Percentiles rank a stretch among this genome's conserved stretches.
phyloP scores from a whole-genome alignment of 345 rosid genomes.

The Lagerstroemia speciosa region DNA sequence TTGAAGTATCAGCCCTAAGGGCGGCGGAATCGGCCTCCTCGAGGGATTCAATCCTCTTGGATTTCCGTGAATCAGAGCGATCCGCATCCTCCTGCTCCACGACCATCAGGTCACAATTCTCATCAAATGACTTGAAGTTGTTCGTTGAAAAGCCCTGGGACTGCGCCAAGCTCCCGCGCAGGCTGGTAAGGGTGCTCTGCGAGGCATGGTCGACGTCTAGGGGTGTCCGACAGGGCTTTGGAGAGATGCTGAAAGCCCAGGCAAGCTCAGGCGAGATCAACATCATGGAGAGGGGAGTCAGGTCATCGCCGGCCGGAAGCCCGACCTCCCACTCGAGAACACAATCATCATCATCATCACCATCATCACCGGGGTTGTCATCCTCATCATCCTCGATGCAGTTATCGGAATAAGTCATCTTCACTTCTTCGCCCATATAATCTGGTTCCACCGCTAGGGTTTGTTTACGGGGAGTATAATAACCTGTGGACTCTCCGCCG shows the following conservation, averaged over 20 bases:
- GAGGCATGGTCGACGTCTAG: constrained; percentile 73
- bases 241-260: constrained; percentile 73
- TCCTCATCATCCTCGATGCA: neutral
- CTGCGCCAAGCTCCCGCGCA: constrained; percentile 24
- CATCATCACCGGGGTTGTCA: constrained; percentile 16
- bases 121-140: constrained; percentile 28
- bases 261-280: constrained; percentile 73
- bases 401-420: neutral
- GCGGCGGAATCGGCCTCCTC: constrained; percentile 86
- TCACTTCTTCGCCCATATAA: constrained; percentile 9
- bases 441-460: neutral
- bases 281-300: constrained; percentile 62
- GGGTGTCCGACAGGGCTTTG: constrained; percentile 39
- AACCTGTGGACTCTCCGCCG: neutral
- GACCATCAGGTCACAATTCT: constrained; percentile 23
- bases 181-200: constrained; percentile 44
- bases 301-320: constrained; percentile 54
- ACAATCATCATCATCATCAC: constrained; percentile 47
- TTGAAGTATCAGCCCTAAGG: constrained; percentile 29
- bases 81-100: constrained; percentile 38
- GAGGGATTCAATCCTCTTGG: constrained; percentile 38
- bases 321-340: constrained; percentile 85
- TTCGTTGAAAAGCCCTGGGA: constrained; percentile 28
- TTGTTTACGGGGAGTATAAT: neutral
- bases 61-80: constrained; percentile 50